A percentile compares a stretch with the other conserved stretches of the same genome.
Evolutionary conservation across 495 filamentous ascomycete genomes (phyloP).

Genomic region (Penicillium crystallinum): DNA sequence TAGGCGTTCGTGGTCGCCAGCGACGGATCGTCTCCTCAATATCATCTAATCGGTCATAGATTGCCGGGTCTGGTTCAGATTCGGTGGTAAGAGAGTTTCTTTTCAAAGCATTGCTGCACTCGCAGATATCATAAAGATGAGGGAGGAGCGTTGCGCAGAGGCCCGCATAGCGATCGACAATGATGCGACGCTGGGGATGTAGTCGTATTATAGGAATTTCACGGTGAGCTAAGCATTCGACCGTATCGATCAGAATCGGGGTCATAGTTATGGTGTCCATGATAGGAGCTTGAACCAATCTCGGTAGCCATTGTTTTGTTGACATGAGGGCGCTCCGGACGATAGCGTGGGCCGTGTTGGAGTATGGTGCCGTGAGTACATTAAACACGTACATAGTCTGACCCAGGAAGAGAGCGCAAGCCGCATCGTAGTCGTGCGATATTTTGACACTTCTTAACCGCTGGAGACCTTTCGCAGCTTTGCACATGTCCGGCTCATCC

Average conservation of each 20-base stretch:
- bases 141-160: slow-evolving; percentile 27
- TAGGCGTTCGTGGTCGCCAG: slow-evolving; percentile 20
- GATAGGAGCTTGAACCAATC: slow-evolving; percentile 17
- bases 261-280: slow-evolving; percentile 30
- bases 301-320: slow-evolving; percentile 24
- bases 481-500: slow-evolving; percentile 18
- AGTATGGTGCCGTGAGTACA: slow-evolving; percentile 22
- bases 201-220: slow-evolving; percentile 31
- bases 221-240: slow-evolving; percentile 28
- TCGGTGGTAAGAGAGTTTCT: not conserved
- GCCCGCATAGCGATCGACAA: slow-evolving; percentile 32
- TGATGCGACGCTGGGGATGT: slow-evolving; percentile 14
- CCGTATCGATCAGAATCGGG: slow-evolving; percentile 29
- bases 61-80: slow-evolving; percentile 2
- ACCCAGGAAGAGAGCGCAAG: slow-evolving; percentile 23
- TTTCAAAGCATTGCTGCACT: slow-evolving; percentile 21
- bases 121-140: slow-evolving; percentile 30
- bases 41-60: slow-evolving; percentile 18
- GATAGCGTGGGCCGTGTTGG: slow-evolving; percentile 24
- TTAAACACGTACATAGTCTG: slow-evolving; percentile 30
- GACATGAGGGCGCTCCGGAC: slow-evolving; percentile 25
- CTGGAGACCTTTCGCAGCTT: slow-evolving; percentile 23
- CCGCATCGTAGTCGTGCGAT: slow-evolving; percentile 20
- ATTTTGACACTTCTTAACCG: slow-evolving; percentile 19
- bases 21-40: slow-evolving; percentile 19